Conservation (phyloP, 208 protist species). For the Leishmania arabica region DNA sequence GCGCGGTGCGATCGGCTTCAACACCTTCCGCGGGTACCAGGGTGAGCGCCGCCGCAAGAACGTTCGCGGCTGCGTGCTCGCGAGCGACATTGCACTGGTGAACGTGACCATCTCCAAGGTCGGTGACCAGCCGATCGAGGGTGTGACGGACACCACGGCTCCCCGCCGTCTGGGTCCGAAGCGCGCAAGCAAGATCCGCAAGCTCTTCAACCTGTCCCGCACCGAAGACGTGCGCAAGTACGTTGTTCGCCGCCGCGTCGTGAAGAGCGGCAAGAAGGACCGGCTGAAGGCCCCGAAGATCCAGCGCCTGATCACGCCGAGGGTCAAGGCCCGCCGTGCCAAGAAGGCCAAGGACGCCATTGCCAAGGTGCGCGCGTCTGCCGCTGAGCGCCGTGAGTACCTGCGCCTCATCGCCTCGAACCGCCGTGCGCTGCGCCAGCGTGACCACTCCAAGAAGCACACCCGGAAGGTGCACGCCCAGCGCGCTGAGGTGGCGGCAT, state of each 20-base stretch:
- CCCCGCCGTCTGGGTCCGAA: conserved; percentile 99
- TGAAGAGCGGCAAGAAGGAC: conserved; percentile 95
- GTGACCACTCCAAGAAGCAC: conserved; percentile 65
- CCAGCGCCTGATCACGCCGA: conserved; percentile 98
- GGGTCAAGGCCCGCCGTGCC: conserved; percentile 76
- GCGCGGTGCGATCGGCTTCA: conserved; percentile 92
- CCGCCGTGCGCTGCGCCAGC: conserved; percentile 78
- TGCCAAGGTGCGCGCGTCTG: conserved; percentile 68
- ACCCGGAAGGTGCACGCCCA: conserved; percentile 62
- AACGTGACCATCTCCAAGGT: conserved; percentile 98
- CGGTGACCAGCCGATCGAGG: conserved; percentile 95
- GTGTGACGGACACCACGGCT: conserved; percentile 95
- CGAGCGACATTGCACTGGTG: conserved; percentile 96
- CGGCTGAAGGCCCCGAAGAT: conserved; percentile 99
- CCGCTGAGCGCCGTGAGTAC: conserved; percentile 69
- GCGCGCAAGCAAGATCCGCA: conserved; percentile 99
- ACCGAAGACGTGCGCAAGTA: conserved; percentile 98
- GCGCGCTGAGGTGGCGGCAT: conserved; percentile 67
- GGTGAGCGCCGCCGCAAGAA: conserved; percentile 99
- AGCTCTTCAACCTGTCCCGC: conserved; percentile 98
- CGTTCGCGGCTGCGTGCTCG: conserved; percentile 99
- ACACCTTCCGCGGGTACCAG: conserved; percentile 90
- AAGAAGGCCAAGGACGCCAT: conserved; percentile 78
- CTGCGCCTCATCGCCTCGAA: conserved; percentile 45
- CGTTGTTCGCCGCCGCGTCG: conserved; percentile 96